A percentile compares a stretch with the other conserved stretches of the same genome.
These are phyloP conservation scores for Neurospora crassa DNA, from an alignment of 2,329 filamentous ascomycete genomes.

Conservation along the genomic window DNA sequence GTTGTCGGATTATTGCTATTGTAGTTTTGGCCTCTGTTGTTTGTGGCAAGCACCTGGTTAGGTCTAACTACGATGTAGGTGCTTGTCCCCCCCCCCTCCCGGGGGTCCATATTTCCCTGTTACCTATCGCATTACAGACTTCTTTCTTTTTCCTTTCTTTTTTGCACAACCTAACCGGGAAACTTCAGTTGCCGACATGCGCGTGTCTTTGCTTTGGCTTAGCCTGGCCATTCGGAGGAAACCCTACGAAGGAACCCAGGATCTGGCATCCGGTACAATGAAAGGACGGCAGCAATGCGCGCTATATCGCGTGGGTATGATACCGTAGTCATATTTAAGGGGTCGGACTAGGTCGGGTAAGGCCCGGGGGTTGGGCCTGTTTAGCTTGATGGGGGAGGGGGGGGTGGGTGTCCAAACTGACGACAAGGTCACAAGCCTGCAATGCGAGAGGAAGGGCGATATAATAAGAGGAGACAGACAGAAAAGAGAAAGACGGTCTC, in stretches of 20 bases:
- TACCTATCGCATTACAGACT: not conserved
- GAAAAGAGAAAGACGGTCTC: not conserved
- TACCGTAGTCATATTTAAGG: not conserved
- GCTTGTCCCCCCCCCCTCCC: not conserved
- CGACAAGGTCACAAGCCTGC: not conserved
- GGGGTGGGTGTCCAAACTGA: not conserved
- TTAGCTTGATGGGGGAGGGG: not conserved
- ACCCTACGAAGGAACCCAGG: not conserved
- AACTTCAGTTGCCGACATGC: not conserved
- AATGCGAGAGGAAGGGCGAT: not conserved
- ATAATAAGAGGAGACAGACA: not conserved
- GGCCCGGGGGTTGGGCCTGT: not conserved
- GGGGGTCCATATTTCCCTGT: not conserved
- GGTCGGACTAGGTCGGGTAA: not conserved
- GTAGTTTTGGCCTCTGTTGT: not conserved
- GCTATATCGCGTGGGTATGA: not conserved
- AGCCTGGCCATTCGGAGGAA: not conserved
- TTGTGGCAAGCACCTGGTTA: too few species aligned
- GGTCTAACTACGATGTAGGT: too few species aligned
- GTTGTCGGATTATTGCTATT: not conserved
- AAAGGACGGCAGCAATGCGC: not conserved
- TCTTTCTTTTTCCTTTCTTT: not conserved
- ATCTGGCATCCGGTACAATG: not conserved
- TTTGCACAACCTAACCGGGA: not conserved
- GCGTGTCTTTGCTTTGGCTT: not conserved